Evolutionary conservation across 2,329 filamentous ascomycete species (phyloP), one percentile per base, ranked within the genome.

Genomic region (Cercospora sesami): DNA sequence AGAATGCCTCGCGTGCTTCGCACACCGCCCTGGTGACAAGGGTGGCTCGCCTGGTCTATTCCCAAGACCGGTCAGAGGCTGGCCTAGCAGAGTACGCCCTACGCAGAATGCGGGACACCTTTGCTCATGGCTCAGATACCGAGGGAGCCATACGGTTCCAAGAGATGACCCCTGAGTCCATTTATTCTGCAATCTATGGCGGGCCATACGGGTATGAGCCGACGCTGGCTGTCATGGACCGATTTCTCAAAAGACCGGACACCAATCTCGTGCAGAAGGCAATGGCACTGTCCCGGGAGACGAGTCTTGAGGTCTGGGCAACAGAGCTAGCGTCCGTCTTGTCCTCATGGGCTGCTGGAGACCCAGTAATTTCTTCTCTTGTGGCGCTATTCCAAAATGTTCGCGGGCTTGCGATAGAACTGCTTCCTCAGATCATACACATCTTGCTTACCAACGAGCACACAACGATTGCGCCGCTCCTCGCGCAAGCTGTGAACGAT

Each of bases 391-490:
- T 97, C 4, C 79, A 82, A 12, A 84, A 85, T 12, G 87, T 94
- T 28, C 84, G 87, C 48, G 86, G 87, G 0, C 89, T 97, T 75
- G 90, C 93, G 0, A 86, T 89, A 68, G 86, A 89, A 51, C 83
- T 92, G 0, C 90, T 98, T 60, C 93, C 94, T 0, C 69, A 65
- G 31, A 86, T 98, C 63, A 82, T 96, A 3, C 96, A 99, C 79
- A 83, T 97, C 51, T 88, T 93, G 16, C 83, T 99, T 0, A 82
- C 89, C 1, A 86, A 87, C 48, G 90, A 94, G 74, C 90, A 89
- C 65, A 83, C 85, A 7, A 80, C 81, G 7, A 77, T 97, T 1
- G 97, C 94, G 0, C 51, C 51, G n/a, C 33, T 58, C 2, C 36
- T 64, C 3, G 33, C 62, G 8, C 23, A 64, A 18, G 81, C 83